phyloP scores from a whole-genome alignment of 1,139 yeast species.

The Debaryomycetaceae sp. region DNA sequence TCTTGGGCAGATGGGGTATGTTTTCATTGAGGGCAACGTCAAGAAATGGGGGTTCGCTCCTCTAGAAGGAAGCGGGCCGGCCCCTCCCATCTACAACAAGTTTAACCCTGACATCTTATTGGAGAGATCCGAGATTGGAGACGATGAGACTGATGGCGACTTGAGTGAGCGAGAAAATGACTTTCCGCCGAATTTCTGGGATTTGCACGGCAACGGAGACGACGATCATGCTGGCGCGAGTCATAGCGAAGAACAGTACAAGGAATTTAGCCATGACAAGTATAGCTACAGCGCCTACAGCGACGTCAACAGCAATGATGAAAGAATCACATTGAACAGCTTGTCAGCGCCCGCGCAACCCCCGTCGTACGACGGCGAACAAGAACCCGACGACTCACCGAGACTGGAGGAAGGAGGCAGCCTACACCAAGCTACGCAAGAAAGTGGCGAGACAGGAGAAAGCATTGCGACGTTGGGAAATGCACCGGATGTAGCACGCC shows the following conservation, averaged over 20 bases:
- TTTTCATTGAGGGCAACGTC: slow-evolving; percentile 56
- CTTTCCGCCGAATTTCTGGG: slow-evolving; percentile 57
- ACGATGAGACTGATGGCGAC: slow-evolving; percentile 39
- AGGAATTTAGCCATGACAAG: slow-evolving; percentile 20
- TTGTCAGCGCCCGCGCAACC: slow-evolving; percentile 30
- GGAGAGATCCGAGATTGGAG: slow-evolving; percentile 53
- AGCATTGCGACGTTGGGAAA: too few relatives aligned
- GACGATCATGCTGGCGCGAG: too few relatives aligned
- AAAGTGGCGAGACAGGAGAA: too few relatives aligned
- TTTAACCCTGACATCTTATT: slow-evolving; percentile 51
- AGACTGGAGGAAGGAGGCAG: slow-evolving; percentile 10
- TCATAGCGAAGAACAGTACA: slow-evolving; percentile 5
- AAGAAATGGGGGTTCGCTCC: slow-evolving; percentile 67
- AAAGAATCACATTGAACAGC: slow-evolving; percentile 39
- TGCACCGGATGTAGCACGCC: too few relatives aligned
- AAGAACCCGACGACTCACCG: slow-evolving; percentile 13
- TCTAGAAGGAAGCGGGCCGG: slow-evolving; percentile 53
- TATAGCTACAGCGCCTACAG: slow-evolving; percentile 40
- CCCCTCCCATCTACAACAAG: slow-evolving; percentile 59
- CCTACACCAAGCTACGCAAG: slow-evolving; percentile 1
- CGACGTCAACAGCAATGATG: slow-evolving; percentile 31
- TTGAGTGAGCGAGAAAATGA: slow-evolving; percentile 43
- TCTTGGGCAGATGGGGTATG: slow-evolving; percentile 55
- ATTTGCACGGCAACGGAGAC: slow-evolving; percentile 20
- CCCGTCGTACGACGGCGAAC: slow-evolving; percentile 26